A percentile compares a stretch with the other conserved stretches of the same genome.
phyloP scores from a whole-genome alignment of 2,329 filamentous ascomycete genomes.

The Zalaria obscura region DNA sequence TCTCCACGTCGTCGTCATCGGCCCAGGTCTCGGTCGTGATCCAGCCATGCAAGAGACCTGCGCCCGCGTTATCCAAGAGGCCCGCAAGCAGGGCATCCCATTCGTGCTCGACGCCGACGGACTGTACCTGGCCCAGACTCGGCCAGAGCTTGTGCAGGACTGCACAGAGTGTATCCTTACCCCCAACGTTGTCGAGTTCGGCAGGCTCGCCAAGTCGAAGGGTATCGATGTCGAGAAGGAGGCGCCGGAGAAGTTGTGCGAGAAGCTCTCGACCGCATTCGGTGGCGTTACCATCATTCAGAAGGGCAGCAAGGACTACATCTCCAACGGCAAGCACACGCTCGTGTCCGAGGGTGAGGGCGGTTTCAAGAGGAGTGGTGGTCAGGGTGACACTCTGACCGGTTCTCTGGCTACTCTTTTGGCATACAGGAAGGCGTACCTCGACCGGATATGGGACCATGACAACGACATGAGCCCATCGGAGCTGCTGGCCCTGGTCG shows the following conservation, averaged over 20 bases:
- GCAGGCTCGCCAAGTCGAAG: constrained; percentile 61
- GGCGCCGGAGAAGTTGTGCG: constrained; percentile 44
- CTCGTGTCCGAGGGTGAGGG: constrained; percentile 64
- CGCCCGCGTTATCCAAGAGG: constrained; percentile 62
- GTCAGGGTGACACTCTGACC: constrained; percentile 90
- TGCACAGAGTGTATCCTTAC: constrained; percentile 80
- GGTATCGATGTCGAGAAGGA: constrained; percentile 45
- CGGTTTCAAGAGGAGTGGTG: constrained; percentile 78
- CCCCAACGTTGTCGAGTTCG: constrained; percentile 90
- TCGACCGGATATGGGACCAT: constrained; percentile 64
- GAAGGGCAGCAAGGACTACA: constrained; percentile 71
- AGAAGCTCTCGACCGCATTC: constrained; percentile 58
- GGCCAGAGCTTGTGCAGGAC: constrained; percentile 63
- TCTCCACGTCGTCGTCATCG: constrained; percentile 83
- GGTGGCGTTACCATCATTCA: constrained; percentile 84
- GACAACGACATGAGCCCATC: constrained; percentile 38
- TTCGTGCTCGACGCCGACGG: constrained; percentile 90
- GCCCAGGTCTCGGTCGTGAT: constrained; percentile 83
- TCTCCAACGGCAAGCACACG: constrained; percentile 68
- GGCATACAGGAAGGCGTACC: constrained; percentile 77
- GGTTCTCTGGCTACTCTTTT: constrained; percentile 79
- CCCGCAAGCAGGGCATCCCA: constrained; percentile 55
- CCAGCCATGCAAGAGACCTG: constrained; percentile 80
- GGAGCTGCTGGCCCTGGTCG: constrained; percentile 58
- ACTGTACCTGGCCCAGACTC: constrained; percentile 59